phyloP scores from a whole-genome alignment of 768 basidiomycete species.

The Mycena albidolilacea region DNA sequence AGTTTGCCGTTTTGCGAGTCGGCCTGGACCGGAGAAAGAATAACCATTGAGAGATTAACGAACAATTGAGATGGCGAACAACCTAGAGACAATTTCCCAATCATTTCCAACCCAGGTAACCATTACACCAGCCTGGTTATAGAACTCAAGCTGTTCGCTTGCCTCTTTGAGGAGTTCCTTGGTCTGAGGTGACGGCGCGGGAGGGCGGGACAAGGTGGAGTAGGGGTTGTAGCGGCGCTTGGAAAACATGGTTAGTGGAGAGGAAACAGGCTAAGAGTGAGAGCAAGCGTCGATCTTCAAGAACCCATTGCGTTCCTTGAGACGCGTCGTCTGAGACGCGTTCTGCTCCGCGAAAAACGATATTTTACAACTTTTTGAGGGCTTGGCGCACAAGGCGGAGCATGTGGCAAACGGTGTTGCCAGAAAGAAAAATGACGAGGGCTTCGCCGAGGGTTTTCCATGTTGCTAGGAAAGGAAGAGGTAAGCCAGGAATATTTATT shows the following conservation, averaged over 20 bases:
- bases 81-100: neutral
- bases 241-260: neutral
- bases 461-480: no score
- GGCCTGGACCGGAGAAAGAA: neutral
- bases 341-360: no score
- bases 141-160: neutral
- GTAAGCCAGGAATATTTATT: no score
- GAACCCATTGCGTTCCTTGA: no score
- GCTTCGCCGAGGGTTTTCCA: no score
- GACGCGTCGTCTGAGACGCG: no score
- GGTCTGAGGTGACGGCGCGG: neutral
- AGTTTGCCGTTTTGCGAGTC: neutral
- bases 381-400: no score
- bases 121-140: neutral
- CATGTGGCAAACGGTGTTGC: no score
- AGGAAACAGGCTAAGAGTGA: no score
- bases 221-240: neutral
- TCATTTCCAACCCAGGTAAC: neutral
- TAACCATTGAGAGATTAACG: neutral
- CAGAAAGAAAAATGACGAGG: no score
- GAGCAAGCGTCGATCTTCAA: no score
- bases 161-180: neutral
- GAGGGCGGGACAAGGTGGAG: neutral
- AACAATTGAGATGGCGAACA: neutral
- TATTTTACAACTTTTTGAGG: no score